Evolutionary conservation across 2,329 filamentous ascomycete genomes (phyloP), one percentile per base, ranked within the genome.

Genomic region (Blastomyces percursus): DNA sequence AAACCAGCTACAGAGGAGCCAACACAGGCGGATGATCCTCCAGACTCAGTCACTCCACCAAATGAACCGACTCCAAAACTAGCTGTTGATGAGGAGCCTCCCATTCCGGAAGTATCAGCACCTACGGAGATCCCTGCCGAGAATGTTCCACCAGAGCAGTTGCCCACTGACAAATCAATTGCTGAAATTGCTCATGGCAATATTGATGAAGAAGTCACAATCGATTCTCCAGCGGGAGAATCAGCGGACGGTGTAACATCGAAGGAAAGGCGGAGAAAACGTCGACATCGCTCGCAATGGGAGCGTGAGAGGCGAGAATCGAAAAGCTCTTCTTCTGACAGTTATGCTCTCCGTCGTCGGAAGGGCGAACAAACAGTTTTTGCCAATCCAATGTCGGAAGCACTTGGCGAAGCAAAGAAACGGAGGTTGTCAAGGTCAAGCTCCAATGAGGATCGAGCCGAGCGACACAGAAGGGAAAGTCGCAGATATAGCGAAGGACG

Each of bases 241-340:
- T 52, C 64, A 24, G 14, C 35, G 21, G 56, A 52, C 32, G 40
- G 30, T 11, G 46, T 35, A 12, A 46, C 60, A 27, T 55, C 54
- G 24, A 63, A 66, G 3, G 64, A 65, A 56, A 51, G 68, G 62
- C 35, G 62, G 40, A 71, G 70, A 60, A 74, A 68, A 59, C 74
- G 72, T 69, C 69, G 69, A 62, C 72, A 70, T 19, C 69, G 71
- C 2, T 67, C 71, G 8, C 69, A 66, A 14, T 62, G 67, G 32
- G 71, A 73, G 1, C 69, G 70, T 30, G 74, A 76, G 35, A 72
- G 72, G 61, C 70, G 71, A 9, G 69, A 70, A 48, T 75, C 75
- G 3, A 77, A 72, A 60, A 68, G 70, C 32, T 77, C 74, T 2
- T 77, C 74, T 2, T 72, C 70, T 5, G 75, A 77, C 59, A 70